phyloP scores from a whole-genome alignment of 129 eudicot genomes.

The Gnaphalium uliginosum region DNA sequence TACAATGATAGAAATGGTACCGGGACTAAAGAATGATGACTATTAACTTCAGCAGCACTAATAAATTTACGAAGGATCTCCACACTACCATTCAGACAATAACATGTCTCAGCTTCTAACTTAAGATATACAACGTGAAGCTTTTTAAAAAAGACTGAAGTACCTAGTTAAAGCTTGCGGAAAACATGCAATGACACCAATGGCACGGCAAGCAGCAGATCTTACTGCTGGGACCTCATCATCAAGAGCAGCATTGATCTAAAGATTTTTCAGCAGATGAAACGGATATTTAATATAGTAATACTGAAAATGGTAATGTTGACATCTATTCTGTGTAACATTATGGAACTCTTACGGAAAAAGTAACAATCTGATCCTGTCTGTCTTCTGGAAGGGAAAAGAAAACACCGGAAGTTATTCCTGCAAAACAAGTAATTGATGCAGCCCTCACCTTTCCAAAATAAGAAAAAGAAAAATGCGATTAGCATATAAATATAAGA shows the following conservation, averaged over 20 bases:
- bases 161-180: slow-evolving; percentile 75
- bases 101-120: slow-evolving; percentile 5
- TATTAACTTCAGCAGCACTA: slow-evolving; percentile 63
- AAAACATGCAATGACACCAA: slow-evolving; percentile 92
- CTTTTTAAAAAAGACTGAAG: slow-evolving; percentile 8
- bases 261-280: slow-evolving; percentile 13
- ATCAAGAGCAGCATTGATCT: slow-evolving; percentile 70
- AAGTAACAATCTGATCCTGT: slow-evolving; percentile 57
- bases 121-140: neutral
- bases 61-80: slow-evolving; percentile 70
- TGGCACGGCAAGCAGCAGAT: slow-evolving; percentile 98
- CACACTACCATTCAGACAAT: slow-evolving; percentile 43
- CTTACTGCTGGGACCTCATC: slow-evolving; percentile 90
- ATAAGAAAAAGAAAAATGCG: slow-evolving; percentile 9
- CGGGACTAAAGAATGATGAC: slow-evolving; percentile 57
- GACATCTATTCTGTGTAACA: neutral
- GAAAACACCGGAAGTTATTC: slow-evolving; percentile 79
- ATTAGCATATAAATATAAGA: slow-evolving; percentile 17
- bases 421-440: slow-evolving; percentile 91
- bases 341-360: slow-evolving; percentile 55
- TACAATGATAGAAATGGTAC: slow-evolving; percentile 38
- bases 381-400: slow-evolving; percentile 63
- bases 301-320: neutral
- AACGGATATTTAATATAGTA: neutral
- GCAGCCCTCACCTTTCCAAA: slow-evolving; percentile 85